phyloP scores from a whole-genome alignment of 345 rosid genomes.

The Syzygium jambos region DNA sequence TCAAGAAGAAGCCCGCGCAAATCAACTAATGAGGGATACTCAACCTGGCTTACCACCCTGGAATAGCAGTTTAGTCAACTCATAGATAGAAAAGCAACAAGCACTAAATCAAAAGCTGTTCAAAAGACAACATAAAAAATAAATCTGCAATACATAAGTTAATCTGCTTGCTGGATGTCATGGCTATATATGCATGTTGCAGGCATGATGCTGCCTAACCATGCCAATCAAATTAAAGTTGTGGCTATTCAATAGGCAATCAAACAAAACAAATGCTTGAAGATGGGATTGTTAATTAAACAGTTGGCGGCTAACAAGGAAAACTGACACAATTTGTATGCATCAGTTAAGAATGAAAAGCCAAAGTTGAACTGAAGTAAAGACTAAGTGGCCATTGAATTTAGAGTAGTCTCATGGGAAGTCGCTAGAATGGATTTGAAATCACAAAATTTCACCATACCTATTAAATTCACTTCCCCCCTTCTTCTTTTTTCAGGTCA shows the following conservation, averaged over 20 bases:
- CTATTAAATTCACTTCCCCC: not conserved
- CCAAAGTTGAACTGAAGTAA: not conserved
- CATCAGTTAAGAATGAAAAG: not conserved
- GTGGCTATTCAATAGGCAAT: not conserved
- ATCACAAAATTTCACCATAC: not conserved
- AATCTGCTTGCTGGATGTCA: not conserved
- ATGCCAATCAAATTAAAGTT: not conserved
- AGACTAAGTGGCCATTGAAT: not conserved
- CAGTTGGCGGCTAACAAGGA: not conserved
- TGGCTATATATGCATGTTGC: not conserved
- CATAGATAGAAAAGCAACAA: not conserved
- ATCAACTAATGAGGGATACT: slow-evolving; percentile 96
- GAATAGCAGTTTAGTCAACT: slow-evolving; percentile 8
- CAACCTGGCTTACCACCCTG: slow-evolving; percentile 98
- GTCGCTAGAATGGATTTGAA: not conserved
- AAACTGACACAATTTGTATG: not conserved
- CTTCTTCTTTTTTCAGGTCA: not conserved
- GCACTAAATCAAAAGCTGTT: not conserved
- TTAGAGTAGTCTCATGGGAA: not conserved
- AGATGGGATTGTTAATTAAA: not conserved
- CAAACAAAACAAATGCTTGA: not conserved
- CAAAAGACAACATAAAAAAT: not conserved
- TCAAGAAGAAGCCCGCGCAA: slow-evolving; percentile 94
- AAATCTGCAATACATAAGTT: not conserved
- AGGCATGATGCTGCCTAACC: not conserved